A percentile compares a stretch with the other conserved stretches of the same genome.
These are phyloP conservation scores for Wickerhamomyces queroliae DNA, from an alignment of 805 yeast species.

Conservation along the genomic window DNA sequence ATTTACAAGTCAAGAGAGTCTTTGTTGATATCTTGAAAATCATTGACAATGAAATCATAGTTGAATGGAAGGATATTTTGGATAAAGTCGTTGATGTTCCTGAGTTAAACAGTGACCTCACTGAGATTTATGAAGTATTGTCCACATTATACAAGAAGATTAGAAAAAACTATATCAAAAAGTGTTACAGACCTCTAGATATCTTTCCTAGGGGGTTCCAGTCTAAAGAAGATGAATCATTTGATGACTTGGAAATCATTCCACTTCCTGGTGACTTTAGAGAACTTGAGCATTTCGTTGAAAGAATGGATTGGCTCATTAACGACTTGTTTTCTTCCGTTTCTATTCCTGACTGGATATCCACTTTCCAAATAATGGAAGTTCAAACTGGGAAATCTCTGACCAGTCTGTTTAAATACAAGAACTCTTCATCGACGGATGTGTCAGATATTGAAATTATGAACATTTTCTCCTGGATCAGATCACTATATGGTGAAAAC, in stretches of 20 bases:
- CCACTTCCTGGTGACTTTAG: constrained; percentile 31
- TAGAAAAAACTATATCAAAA: constrained; percentile 65
- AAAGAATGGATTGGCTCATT: constrained; percentile 57
- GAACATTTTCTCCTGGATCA: constrained; percentile 68
- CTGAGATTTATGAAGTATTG: constrained; percentile 22
- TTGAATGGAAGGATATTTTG: constrained; percentile 41
- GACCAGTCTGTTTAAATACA: constrained; percentile 49
- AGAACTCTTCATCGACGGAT: constrained; percentile 28
- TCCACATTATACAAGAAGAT: constrained; percentile 52
- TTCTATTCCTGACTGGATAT: constrained; percentile 71
- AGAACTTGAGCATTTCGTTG: constrained; percentile 56
- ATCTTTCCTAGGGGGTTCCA: constrained; percentile 12
- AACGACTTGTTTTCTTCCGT: constrained; percentile 50
- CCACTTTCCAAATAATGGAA: constrained; percentile 68
- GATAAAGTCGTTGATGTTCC: constrained; percentile 13
- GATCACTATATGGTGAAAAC: constrained; percentile 42
- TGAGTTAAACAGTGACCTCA: constrained; percentile 21
- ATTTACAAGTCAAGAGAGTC: constrained; percentile 49
- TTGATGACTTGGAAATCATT: neutral
- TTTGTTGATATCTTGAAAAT: constrained; percentile 61
- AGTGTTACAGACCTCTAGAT: constrained; percentile 54
- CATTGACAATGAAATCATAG: constrained; percentile 58
- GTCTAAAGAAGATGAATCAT: neutral
- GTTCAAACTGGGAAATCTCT: constrained; percentile 53
- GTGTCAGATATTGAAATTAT: constrained; percentile 58